phyloP scores from a whole-genome alignment of 2,329 filamentous ascomycete genomes.

The Onygenales sp. region DNA sequence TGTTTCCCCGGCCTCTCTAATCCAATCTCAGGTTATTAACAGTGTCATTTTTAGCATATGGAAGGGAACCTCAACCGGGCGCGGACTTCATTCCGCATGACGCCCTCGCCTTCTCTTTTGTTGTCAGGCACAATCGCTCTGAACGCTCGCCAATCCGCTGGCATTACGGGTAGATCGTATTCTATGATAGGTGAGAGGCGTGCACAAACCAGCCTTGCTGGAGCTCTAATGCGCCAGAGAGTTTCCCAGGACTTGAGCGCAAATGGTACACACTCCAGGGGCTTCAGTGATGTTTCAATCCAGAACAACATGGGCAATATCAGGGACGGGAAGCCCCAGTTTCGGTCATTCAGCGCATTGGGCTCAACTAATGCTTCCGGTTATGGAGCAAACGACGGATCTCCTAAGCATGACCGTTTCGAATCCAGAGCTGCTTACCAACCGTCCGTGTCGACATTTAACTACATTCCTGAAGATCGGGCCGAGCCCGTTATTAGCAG shows the following conservation, averaged over 20 bases:
- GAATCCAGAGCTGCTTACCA: conserved; percentile 23
- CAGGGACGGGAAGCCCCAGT: conserved; percentile 34
- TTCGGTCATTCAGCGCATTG: conserved; percentile 54
- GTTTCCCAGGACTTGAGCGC: conserved; percentile 25
- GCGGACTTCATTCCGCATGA: conserved; percentile 54
- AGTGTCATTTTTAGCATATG: conserved; percentile 58
- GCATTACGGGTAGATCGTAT: conserved; percentile 34
- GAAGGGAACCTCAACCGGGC: conserved; percentile 81
- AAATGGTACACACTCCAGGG: conserved; percentile 45
- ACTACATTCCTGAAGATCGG: conserved; percentile 26
- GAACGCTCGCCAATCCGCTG: conserved; percentile 30
- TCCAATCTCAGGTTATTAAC: background rate
- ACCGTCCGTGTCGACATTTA: conserved; percentile 31
- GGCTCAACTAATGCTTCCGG: conserved; percentile 25
- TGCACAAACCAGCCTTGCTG: conserved; percentile 10
- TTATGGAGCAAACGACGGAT: conserved; percentile 23
- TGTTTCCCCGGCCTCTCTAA: conserved; percentile 21
- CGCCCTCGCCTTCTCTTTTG: conserved; percentile 41
- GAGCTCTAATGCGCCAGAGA: conserved; percentile 28
- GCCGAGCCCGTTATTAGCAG: background rate
- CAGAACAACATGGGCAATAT: conserved; percentile 20
- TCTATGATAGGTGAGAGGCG: conserved; percentile 26
- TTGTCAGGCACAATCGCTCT: conserved; percentile 16
- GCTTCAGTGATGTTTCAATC: conserved; percentile 53
- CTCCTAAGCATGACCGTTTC: conserved; percentile 24